A percentile compares a stretch with the other conserved stretches of the same genome.
phyloP scores from a whole-genome alignment of 2,329 filamentous ascomycete genomes.

The Fusarium domesticum region DNA sequence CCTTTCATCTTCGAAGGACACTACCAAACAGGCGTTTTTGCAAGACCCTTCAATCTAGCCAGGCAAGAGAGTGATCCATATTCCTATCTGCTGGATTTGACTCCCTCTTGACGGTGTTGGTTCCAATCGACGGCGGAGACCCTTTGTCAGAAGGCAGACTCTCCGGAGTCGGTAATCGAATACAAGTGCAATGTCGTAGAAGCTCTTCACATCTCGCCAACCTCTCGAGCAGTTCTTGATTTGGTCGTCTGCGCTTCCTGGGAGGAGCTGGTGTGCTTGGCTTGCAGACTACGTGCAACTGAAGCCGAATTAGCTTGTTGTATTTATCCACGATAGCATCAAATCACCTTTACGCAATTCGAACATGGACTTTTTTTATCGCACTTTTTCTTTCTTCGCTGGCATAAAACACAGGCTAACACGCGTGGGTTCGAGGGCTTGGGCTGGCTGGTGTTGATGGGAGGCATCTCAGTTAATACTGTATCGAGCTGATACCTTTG shows the following conservation, averaged over 20 bases:
- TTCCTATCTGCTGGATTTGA: slow-evolving; percentile 6
- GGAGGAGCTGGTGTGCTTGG: slow-evolving; percentile 30
- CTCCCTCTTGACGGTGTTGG: slow-evolving; percentile 8
- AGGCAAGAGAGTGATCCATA: too few species aligned
- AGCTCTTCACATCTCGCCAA: slow-evolving; percentile 25
- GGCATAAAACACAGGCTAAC: slow-evolving; percentile 31
- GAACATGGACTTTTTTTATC: slow-evolving; percentile 33
- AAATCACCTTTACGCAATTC: slow-evolving; percentile 28
- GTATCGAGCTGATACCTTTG: slow-evolving; percentile 2
- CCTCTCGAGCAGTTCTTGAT: slow-evolving; percentile 29
- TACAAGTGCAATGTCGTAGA: slow-evolving; percentile 27
- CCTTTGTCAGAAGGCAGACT: slow-evolving; percentile 9
- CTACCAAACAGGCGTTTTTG: too few species aligned
- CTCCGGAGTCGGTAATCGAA: slow-evolving; percentile 17
- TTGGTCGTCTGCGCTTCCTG: slow-evolving; percentile 30
- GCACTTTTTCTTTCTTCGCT: slow-evolving; percentile 36
- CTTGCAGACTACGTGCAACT: slow-evolving; percentile 25
- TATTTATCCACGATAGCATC: neutral
- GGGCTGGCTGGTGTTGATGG: slow-evolving; percentile 8
- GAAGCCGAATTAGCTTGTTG: neutral
- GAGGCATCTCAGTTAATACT: slow-evolving; percentile 9
- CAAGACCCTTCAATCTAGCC: too few species aligned
- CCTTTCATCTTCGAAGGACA: too few species aligned
- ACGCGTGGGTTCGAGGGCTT: slow-evolving; percentile 15
- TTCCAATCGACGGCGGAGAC: slow-evolving; percentile 6